Evolutionary conservation across 2,329 filamentous ascomycete species (phyloP), one percentile per base, ranked within the genome.

Genomic region (Colletotrichum abscissum): DNA sequence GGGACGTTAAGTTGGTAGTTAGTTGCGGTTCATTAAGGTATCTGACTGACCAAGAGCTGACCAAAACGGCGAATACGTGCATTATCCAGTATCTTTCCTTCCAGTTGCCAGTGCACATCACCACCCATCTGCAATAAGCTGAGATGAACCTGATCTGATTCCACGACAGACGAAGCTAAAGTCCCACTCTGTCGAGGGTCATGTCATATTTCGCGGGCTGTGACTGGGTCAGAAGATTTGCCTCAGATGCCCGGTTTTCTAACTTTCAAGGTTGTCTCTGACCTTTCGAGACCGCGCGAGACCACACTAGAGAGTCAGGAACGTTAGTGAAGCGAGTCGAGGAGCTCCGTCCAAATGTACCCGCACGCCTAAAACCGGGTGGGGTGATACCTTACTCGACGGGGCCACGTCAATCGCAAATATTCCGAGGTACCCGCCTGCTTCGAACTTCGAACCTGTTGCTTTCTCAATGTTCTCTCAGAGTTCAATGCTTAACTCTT

Each of bases 141-240:
- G 67, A 73, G 70, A 73, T 70, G 70, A 73, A 73, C 70, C 60
- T 65, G 67, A 30, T 73, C 70, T 24, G 67, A 67, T 67, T 56
- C 24, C n/a, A 49, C 56, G 19, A 57, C 64, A 52, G 33, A 12
- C 54, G 14, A 46, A 55, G 54, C 26, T 28, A 46, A 56, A 57
- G 19, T 22, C 63, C 26, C 35, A n/a, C 26, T 38, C 14, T 42
- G 38, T 19, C 16, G 38, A 42, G 38, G 42, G 42, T 22, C 42
- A 49, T 49, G 35, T 60, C 28, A 19, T 33, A 49, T 67, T 33
- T 28, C 16, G 33, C 62, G 33, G 33, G 35, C 12, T 54, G 46
- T 71, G 55, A 35, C 46, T 54, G 42, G 63, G 49, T 38, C 35
- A 38, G 35, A 38, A 38, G 35, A 16, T 14, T 38, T 38, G 12